A percentile compares a stretch with the other conserved stretches of the same genome.
These are phyloP conservation scores for Acrocalymma vagum DNA, from an alignment of 2,329 filamentous ascomycete species.

Conservation along the genomic window DNA sequence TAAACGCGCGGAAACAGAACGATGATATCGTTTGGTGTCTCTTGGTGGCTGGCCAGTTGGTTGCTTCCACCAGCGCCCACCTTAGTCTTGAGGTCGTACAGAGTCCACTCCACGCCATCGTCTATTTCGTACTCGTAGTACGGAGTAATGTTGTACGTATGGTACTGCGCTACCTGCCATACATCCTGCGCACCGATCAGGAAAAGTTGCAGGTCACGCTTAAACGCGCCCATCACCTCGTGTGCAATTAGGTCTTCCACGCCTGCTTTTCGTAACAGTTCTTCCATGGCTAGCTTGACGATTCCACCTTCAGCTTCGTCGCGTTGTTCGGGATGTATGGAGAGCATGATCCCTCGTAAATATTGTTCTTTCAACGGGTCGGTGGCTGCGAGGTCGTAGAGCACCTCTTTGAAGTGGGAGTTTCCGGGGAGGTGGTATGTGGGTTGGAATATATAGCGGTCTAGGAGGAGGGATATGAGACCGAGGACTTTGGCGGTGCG, in stretches of 20 bases:
- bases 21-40: no score
- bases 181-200: no score
- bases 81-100: no score
- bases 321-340: slow-evolving; percentile 5
- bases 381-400: slow-evolving; percentile 8
- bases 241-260: not conserved
- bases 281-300: not conserved
- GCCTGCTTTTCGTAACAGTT: slow-evolving; percentile 1
- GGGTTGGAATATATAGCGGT: slow-evolving; percentile 43
- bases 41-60: no score
- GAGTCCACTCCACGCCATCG: no score
- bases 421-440: slow-evolving; percentile 35
- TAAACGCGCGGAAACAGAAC: no score
- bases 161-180: no score
- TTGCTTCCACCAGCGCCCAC: no score
- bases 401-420: slow-evolving; percentile 13
- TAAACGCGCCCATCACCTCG: no score
- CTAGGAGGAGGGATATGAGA: slow-evolving; percentile 35
- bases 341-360: slow-evolving; percentile 7
- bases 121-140: no score
- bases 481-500: slow-evolving; percentile 38
- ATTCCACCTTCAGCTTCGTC: not conserved
- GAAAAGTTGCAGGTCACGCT: no score
- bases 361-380: slow-evolving; percentile 8
- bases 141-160: no score